These are phyloP conservation scores for Ambispora gerdemannii DNA, from an alignment of 192 early-diverging fungal genomes.

Conservation along the genomic window DNA sequence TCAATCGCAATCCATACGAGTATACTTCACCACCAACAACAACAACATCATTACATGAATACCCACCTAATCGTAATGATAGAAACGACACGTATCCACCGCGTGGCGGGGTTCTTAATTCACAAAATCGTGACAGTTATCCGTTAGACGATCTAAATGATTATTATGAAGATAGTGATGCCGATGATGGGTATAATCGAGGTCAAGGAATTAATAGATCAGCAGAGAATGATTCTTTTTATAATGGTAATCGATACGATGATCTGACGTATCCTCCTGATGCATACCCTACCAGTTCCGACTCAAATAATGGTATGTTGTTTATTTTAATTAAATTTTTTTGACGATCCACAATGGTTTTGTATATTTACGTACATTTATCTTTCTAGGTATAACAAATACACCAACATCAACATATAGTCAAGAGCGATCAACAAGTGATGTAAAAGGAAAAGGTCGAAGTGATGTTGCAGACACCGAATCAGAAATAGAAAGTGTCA, in stretches of 20 bases:
- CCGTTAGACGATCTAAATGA: not conserved
- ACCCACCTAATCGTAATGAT: not conserved
- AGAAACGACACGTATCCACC: not conserved
- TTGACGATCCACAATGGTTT: too few relatives aligned
- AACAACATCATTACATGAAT: too few relatives aligned
- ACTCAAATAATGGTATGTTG: not conserved
- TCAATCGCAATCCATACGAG: too few relatives aligned
- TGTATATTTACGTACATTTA: not conserved
- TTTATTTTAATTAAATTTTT: not conserved
- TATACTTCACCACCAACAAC: too few relatives aligned
- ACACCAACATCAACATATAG: not conserved
- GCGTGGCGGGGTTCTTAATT: not conserved
- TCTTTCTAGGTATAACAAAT: not conserved
- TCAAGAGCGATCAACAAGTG: not conserved
- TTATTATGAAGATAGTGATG: not conserved
- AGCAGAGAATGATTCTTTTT: not conserved
- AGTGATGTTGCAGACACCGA: not conserved
- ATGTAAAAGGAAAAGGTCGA: not conserved
- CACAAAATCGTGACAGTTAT: not conserved
- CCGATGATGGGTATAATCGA: not conserved
- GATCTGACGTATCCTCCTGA: not conserved
- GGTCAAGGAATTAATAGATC: not conserved
- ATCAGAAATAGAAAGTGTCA: not conserved
- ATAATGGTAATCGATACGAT: not conserved
- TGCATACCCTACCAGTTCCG: not conserved